A percentile compares a stretch with the other conserved stretches of the same genome.
phyloP scores from a whole-genome alignment of 2,329 filamentous ascomycete genomes.

The Leptographium galeiforme region DNA sequence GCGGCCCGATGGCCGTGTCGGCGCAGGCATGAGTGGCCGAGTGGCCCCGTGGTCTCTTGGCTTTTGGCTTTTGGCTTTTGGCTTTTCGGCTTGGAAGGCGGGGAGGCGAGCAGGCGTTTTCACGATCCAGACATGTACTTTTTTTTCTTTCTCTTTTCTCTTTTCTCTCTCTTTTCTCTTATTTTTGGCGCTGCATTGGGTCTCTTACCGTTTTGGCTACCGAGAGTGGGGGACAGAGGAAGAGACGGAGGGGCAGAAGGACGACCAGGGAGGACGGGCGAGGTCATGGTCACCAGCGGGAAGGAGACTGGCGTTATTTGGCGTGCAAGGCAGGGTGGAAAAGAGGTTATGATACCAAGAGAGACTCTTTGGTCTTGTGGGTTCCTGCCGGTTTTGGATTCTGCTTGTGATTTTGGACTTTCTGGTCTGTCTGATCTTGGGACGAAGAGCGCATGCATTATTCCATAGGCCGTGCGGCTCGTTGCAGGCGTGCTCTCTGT shows the following conservation, averaged over 20 bases:
- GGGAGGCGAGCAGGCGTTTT: neutral
- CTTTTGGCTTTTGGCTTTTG: too few relatives aligned
- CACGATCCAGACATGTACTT: slow-evolving; percentile 1
- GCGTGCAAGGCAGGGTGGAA: neutral
- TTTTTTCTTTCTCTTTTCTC: slow-evolving; percentile 1
- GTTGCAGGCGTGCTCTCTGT: neutral
- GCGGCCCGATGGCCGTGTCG: neutral
- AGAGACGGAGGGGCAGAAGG: neutral
- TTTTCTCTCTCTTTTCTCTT: too few relatives aligned
- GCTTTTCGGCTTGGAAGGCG: neutral
- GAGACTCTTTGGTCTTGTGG: neutral
- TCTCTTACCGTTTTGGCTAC: neutral
- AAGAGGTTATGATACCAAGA: slow-evolving; percentile 2
- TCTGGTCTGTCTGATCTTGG: neutral
- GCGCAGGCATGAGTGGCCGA: neutral
- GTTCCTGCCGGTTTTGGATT: neutral
- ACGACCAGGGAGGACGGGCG: neutral
- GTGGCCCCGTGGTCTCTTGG: too few relatives aligned
- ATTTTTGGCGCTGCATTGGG: neutral
- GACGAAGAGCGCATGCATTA: too few relatives aligned
- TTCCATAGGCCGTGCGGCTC: neutral
- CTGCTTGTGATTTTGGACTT: neutral
- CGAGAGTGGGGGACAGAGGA: too few relatives aligned
- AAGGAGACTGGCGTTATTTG: neutral
- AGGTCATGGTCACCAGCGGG: too few relatives aligned